Base-by-base conservation (phyloP, 495 filamentous ascomycete species). In the Aspergillus heteromorphus region DNA sequence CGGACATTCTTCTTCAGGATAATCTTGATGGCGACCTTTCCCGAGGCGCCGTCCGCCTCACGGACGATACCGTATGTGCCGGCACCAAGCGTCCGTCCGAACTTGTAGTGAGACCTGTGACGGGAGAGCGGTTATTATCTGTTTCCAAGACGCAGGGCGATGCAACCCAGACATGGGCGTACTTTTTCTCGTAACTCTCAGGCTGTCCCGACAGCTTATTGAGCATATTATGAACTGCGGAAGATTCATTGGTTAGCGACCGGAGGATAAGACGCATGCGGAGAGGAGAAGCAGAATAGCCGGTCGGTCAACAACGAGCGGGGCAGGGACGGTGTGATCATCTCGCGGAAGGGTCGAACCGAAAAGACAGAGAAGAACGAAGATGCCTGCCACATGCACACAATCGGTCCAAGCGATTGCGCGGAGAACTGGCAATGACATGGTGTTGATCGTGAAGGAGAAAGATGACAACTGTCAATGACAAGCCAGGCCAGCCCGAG, bases 1-100 rank as follows among this genome's bases (percentile, higher is more conserved):
- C 89, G 90, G 64, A 99, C 93, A 74, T 96, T 97, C 75, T 96
- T 97, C 83, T 99, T 99, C 60, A 99, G 78, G 66, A 99, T 99
- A 67, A 99, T 97, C 79, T 99, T 99, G 68, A 99, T 80, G 17
- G 93, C 93, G 40, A 95, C 93, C 74, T 95, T 95, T 57, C 90
- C 88, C 13, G 85, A 80, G 48, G 83, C 76, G 49, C 69, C 65
- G 49, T 96, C 91, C 45, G 93, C 93, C 71, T 99, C 93, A 55
- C 93, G 84, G 58, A 99, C 93, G 64, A 99, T 97, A 59, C 93
- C 93, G 76, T 99, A 99, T 61, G 93, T 99, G 52, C 93, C 93
- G 45, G 93, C 93, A 65, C 93, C 93, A 38, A 99, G 79, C 19
- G 95, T 97, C 64, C 87, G 83, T 53, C 95, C 92, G 68, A 99